Conservation (phyloP, 345 rosid species). For the Cardiospermum halicacabum region DNA sequence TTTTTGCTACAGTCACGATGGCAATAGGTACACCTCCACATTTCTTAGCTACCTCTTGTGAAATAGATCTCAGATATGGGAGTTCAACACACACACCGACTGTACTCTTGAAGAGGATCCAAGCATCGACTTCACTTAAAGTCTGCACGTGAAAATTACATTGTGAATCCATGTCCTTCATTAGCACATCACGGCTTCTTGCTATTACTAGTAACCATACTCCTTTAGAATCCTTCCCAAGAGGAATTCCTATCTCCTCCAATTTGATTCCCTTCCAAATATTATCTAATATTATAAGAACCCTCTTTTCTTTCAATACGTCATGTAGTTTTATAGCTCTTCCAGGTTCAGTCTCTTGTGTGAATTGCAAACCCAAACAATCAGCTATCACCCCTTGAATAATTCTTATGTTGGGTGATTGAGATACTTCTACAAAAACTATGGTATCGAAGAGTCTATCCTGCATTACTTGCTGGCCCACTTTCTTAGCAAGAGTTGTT, state of each 20-base stretch:
- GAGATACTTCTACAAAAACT: neutral
- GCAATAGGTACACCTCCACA: constrained; percentile 12
- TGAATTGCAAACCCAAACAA: neutral
- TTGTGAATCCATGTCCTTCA: neutral
- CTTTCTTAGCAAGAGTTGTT: constrained; percentile 12
- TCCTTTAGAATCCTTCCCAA: neutral
- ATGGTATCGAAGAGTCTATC: constrained; percentile 12
- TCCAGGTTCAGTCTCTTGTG: neutral
- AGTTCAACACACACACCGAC: neutral
- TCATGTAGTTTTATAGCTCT: neutral
- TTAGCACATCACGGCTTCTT: neutral
- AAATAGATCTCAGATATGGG: neutral
- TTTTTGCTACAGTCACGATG: neutral
- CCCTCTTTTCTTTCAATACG: neutral
- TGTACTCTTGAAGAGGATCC: neutral
- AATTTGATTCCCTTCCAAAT: neutral
- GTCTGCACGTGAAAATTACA: neutral
- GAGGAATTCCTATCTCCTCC: constrained; percentile 2
- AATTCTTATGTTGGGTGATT: neutral
- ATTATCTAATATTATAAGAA: constrained; percentile 11
- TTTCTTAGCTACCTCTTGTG: neutral
- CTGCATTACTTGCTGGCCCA: constrained; percentile 5
- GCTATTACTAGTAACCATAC: constrained; percentile 2
- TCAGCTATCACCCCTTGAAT: constrained; percentile 3
- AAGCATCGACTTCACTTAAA: constrained; percentile 4